Evolutionary conservation across 2,329 filamentous ascomycete species (phyloP).

Genomic region (Fusarium graminum): DNA sequence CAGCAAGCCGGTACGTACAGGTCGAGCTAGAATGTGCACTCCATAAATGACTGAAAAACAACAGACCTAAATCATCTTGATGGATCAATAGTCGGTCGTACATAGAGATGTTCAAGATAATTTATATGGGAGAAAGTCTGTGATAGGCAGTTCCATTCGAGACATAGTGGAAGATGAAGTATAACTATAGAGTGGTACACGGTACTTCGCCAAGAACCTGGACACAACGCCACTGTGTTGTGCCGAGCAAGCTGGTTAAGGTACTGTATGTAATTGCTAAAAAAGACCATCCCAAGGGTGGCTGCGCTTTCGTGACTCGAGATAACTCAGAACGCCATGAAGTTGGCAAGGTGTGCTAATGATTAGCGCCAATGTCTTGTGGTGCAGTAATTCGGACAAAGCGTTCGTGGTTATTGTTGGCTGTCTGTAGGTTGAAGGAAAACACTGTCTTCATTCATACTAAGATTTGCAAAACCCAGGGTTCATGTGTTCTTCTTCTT

Average conservation of each 20-base stretch:
- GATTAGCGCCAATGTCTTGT: slow-evolving; percentile 33
- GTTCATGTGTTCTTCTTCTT: too few relatives aligned
- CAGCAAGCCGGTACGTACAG: neutral
- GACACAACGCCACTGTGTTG: slow-evolving; percentile 9
- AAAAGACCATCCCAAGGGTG: slow-evolving; percentile 40
- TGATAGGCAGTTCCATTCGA: slow-evolving; percentile 33
- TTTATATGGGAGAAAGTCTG: slow-evolving; percentile 20
- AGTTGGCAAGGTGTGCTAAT: slow-evolving; percentile 22
- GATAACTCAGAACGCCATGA: slow-evolving; percentile 38
- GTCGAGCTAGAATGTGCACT: neutral
- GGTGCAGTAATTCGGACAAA: slow-evolving; percentile 9
- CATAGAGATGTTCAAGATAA: slow-evolving; percentile 26
- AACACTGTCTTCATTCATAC: too few relatives aligned
- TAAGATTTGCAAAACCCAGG: too few relatives aligned
- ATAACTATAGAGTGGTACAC: slow-evolving; percentile 26
- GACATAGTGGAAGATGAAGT: slow-evolving; percentile 17
- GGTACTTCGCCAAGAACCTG: slow-evolving; percentile 22
- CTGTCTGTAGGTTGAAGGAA: neutral
- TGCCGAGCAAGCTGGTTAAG: slow-evolving; percentile 7
- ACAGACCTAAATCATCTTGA: slow-evolving; percentile 5
- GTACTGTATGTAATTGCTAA: slow-evolving; percentile 18
- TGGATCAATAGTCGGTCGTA: slow-evolving; percentile 8
- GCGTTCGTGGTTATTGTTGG: slow-evolving; percentile 2
- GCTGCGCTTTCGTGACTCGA: slow-evolving; percentile 36
- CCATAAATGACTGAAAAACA: slow-evolving; percentile 1